Evolutionary conservation across 2,329 filamentous ascomycete genomes (phyloP), one percentile per base, ranked within the genome.

Genomic region (Beauveria sp.): DNA sequence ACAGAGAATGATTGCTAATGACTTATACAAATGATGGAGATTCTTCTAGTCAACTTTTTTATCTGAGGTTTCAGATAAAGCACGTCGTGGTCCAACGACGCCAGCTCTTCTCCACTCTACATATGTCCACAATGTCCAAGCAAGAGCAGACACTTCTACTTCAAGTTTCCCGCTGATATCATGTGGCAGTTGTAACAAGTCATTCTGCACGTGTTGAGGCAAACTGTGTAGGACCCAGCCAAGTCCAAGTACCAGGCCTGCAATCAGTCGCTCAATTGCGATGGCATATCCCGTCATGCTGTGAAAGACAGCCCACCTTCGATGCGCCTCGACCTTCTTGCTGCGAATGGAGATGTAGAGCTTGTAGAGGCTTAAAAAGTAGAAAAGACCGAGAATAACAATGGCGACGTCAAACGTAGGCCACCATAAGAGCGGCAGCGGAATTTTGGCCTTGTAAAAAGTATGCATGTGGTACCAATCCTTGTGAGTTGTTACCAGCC

Each of bases 241-340:
- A 38, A 57, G 3, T 8, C n/a, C 30, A 5, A 57, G 22, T 5
- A 57, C 42, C 16, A 47, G 14, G 9, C 12, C 2, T 5, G 54
- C 40, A 7, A 46, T 57, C 8, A 47, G 42, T 12, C 54, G 54
- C 54, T 57, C 54, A 38, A 57, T 57, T 2, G 54, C 43, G 42
- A 57, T 56, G 10, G 53, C 53, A 22, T 56, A 56, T 22, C 53
- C 53, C 3, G 53, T 56, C 53, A 56, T 56, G 53, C 53, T 56
- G 45, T 57, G 54, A 38, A 57, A 57, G 24, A 57, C 54, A 12
- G 54, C 54, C 54, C 54, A 57, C 3, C 43, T 26, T 16, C 54
- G 54, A 20, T 57, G 43, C 24, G 54, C n/a, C 54, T 57, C 54
- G 9, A 57, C 16, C 42, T 34, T 47, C 6, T 47, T 30, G 14